Base-by-base conservation (phyloP, 2,329 filamentous ascomycete species). In the Aspergillus sp. region DNA sequence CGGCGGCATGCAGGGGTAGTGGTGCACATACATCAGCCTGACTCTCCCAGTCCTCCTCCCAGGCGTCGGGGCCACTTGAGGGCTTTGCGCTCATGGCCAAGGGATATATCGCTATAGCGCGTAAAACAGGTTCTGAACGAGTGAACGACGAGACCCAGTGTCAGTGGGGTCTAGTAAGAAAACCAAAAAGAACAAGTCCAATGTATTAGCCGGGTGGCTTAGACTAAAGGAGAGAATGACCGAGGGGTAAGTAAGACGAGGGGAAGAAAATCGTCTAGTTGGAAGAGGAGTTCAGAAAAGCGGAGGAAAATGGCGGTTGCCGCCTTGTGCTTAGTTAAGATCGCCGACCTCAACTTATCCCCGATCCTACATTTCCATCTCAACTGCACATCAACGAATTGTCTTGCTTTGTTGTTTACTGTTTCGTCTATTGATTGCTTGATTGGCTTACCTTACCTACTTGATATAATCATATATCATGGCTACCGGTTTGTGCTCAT, bases 41-140 rank as follows among this genome's bases (percentile, higher is more conserved):
- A 5, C 81, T 78, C 74, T 94, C 91, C 92, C 93, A 98, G 71
- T 96, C 91, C 69, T 96, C 88, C 65, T 94, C 92, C 94, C 94
- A 97, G 19, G 92, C 93, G 74, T 92, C 86, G 39, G 90, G 88
- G 60, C 78, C 80, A 80, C 67, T 58, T 54, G 66, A 72, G 69
- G 81, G 82, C 82, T 73, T 77, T 80, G 68, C 65, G 61, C 68
- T 76, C 75, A 79, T 80, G 61, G 66, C 66, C 61, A 53, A 21
- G 30, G 47, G 48, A 23, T 13, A 19, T 13, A 50, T 32, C 44
- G 30, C 30, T 39, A 19, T 30, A 44, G 38, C 59, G 51, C 44
- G 39, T 52, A 27, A 13, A 41, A 51, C 50, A 56, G 19, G 19
- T 19, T 56, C 17, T 19, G 47, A 41, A 17, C 36, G 39, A 48